A percentile compares a stretch with the other conserved stretches of the same genome.
phyloP scores from a whole-genome alignment of 192 early-diverging fungal genomes.

The Phycomyces nitens region DNA sequence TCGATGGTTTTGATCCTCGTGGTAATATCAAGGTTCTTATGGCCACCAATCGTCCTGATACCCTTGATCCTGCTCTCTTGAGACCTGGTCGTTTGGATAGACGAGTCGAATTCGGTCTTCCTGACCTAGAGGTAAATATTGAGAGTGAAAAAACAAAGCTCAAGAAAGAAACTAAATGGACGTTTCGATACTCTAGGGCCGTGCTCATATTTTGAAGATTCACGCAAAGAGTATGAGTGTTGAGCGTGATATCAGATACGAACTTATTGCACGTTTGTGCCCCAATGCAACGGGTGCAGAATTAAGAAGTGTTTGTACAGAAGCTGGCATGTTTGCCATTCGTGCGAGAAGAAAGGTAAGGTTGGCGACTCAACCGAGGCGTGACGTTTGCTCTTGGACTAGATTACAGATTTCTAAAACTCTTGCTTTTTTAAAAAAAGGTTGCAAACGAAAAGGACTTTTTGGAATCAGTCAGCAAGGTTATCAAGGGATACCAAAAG shows the following conservation, averaged over 20 bases:
- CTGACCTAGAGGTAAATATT: constrained; percentile 77
- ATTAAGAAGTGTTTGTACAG: constrained; percentile 97
- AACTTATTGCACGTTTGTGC: constrained; percentile 95
- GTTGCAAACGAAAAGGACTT: constrained; percentile 99
- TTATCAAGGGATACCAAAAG: constrained; percentile 98
- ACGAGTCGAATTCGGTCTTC: constrained; percentile 96
- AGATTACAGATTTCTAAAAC: no score
- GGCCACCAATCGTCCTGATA: constrained; percentile 99
- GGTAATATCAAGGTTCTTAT: constrained; percentile 99
- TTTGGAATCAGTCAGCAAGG: constrained; percentile 98
- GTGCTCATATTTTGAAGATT: constrained; percentile 97
- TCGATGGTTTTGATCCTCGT: constrained; percentile 98
- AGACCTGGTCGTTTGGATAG: constrained; percentile 97
- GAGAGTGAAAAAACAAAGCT: background rate
- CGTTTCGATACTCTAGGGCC: no score
- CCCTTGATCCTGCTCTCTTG: constrained; percentile 94
- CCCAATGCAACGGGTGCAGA: constrained; percentile 99
- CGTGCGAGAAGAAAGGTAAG: constrained; percentile 88
- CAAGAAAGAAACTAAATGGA: no score
- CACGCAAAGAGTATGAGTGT: constrained; percentile 99
- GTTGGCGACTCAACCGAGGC: no score
- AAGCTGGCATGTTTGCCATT: constrained; percentile 99
- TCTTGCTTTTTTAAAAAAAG: no score
- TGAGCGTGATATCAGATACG: constrained; percentile 98
- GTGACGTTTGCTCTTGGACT: no score